Percentiles rank a stretch among this genome's conserved stretches.
Evolutionary conservation across 768 basidiomycete species (phyloP).

Genomic region (Trametes coccinea): DNA sequence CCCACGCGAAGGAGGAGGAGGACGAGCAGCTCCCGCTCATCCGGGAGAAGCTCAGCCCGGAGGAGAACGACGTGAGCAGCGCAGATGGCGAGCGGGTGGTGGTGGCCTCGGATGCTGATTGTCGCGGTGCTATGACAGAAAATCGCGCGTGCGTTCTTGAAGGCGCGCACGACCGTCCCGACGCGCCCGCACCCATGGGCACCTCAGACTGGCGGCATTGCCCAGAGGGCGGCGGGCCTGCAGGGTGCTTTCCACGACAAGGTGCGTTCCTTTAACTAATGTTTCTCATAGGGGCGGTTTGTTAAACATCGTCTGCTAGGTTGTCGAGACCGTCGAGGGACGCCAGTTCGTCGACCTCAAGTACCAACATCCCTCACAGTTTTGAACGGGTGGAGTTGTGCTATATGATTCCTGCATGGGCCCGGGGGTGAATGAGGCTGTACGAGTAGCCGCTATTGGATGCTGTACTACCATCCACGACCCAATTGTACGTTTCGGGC

Average conservation of each 20-base stretch:
- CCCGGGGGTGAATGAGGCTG: no score
- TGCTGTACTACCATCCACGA: no score
- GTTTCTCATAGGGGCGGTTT: no score
- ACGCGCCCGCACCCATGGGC: conserved; percentile 26
- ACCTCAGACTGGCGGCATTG: conserved; percentile 26
- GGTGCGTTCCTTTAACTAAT: conserved; percentile 4
- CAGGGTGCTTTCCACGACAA: conserved; percentile 23
- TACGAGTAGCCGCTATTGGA: no score
- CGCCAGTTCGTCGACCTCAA: conserved; percentile 24
- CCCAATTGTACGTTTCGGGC: no score
- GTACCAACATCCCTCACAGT: conserved; percentile 18
- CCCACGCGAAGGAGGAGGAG: conserved; percentile 29
- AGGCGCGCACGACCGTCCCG: conserved; percentile 25
- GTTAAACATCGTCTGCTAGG: background rate
- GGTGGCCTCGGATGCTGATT: background rate
- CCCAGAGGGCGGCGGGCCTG: conserved; percentile 25
- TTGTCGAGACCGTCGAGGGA: conserved; percentile 22
- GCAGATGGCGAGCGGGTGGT: background rate
- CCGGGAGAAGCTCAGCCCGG: conserved; percentile 13
- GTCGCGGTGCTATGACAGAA: conserved; percentile 3
- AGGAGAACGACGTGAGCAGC: conserved; percentile 26
- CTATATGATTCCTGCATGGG: no score
- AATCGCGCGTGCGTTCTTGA: conserved; percentile 23
- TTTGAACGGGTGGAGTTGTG: background rate
- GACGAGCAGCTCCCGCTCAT: conserved; percentile 23